phyloP scores from a whole-genome alignment of 2,329 filamentous ascomycete species.

The Pyrenophora graminea region DNA sequence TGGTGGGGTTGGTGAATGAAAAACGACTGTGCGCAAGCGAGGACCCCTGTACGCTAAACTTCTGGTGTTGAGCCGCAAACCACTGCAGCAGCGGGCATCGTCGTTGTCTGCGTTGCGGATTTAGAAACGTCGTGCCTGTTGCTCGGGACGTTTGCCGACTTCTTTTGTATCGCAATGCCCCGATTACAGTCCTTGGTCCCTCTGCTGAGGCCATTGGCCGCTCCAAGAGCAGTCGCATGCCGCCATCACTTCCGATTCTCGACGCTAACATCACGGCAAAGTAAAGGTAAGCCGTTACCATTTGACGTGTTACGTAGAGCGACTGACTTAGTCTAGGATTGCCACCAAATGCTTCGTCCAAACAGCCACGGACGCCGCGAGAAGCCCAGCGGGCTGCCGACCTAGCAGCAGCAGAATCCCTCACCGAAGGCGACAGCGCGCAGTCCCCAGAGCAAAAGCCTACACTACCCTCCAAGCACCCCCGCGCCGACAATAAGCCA shows the following conservation, averaged over 20 bases:
- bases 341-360: conserved; percentile 26
- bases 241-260: conserved; percentile 50
- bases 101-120: neutral
- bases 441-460: conserved; percentile 32
- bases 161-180: conserved; percentile 34
- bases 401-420: conserved; percentile 41
- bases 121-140: neutral
- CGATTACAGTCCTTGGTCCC: conserved; percentile 43
- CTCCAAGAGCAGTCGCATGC: conserved; percentile 43
- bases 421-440: conserved; percentile 41
- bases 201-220: conserved; percentile 48
- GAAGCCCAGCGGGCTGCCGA: conserved; percentile 34
- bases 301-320: neutral
- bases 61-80: conserved; percentile 39
- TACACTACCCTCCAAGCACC: conserved; percentile 22
- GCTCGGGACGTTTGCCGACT: neutral
- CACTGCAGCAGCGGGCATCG: conserved; percentile 14
- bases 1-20: conserved; percentile 21
- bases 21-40: conserved; percentile 46
- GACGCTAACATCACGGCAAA: conserved; percentile 31
- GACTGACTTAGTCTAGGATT: conserved; percentile 11
- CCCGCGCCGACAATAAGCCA: conserved; percentile 9
- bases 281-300: conserved; percentile 29
- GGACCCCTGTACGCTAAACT: conserved; percentile 42
- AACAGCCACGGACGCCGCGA: conserved; percentile 40